These are phyloP conservation scores for Pseudocercospora pini-densiflorae DNA, from an alignment of 2,329 filamentous ascomycete genomes.

Conservation along the genomic window DNA sequence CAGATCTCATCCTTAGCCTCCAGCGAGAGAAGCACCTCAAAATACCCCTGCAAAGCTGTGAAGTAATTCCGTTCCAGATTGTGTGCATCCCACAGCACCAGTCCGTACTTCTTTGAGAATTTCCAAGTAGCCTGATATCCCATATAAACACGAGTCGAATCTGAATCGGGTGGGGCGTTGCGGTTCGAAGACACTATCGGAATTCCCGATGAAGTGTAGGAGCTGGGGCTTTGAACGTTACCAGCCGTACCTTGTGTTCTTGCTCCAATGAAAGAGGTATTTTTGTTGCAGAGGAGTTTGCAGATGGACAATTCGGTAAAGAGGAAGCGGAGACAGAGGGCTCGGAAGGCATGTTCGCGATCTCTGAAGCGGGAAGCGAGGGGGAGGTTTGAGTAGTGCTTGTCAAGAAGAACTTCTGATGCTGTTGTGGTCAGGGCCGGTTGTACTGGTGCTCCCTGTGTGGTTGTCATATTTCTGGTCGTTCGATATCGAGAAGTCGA, in stretches of 20 bases:
- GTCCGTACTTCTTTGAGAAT: not conserved
- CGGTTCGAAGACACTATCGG: not conserved
- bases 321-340: not conserved
- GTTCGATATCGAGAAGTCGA: no score
- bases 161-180: no score
- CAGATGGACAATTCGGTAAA: not conserved
- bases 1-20: not conserved
- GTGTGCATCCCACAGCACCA: not conserved
- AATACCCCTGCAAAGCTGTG: not conserved
- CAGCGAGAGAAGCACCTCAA: not conserved
- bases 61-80: not conserved
- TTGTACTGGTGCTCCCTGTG: no score
- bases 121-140: not conserved
- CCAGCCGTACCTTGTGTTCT: not conserved
- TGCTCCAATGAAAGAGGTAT: not conserved
- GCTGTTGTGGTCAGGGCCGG: not conserved
- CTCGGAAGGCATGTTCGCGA: not conserved
- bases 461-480: no score
- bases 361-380: not conserved
- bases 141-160: not conserved
- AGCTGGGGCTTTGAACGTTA: not conserved
- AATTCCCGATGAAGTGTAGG: not conserved
- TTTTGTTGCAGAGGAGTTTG: not conserved
- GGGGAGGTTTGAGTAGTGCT: not conserved
- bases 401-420: not conserved